Evolutionary conservation across 208 protist genomes (phyloP), one percentile per base, ranked within the genome.

Genomic region (Leishmania martiniquensis): DNA sequence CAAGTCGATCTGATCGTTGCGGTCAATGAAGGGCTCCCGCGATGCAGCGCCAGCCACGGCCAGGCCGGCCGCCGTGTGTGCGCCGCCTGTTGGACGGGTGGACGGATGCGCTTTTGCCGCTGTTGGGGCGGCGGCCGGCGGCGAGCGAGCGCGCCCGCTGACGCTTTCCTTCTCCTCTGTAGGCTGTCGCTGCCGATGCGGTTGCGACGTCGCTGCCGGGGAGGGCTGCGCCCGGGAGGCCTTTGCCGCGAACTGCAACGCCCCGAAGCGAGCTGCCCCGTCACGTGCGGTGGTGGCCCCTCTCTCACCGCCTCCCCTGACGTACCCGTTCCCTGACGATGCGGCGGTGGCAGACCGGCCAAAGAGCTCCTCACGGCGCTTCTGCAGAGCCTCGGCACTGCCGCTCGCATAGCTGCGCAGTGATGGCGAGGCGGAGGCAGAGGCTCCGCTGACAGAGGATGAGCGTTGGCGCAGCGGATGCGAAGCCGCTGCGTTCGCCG

Each of bases 1-100:
- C n/a, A 97, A 20, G 74, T 96, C 91, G 5, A 96, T 66, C 0
- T 83, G 72, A 47, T 94, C 90, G 49, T 92, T 84, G 71, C 77
- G 69, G 32, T 90, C 86, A 0, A 51, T 76, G 52, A 84, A 89
- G 17, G 86, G 86, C 67, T 89, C 86, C 9, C 83, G 82, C 13
- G 72, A 67, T 25, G 39, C 37, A n/a, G 79, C 37, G 49, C 3
- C 45, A 25, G 54, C 32, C n/a, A 45, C 49, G 42, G 15, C 25
- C 15, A 55, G n/a, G 9, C 59, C 47, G 12, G 32, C 3, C 42
- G 34, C 57, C 57, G 29, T 25, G 2, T 29, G n/a, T 20, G 22
- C 15, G 42, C 47, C 34, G 65, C 65, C 7, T 32, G 65, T 34
- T 10, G 22, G 65, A n/a, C 69, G 55, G 22, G 54, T 25, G 60